Evolutionary conservation across 768 basidiomycete species (phyloP), one percentile per base, ranked within the genome.

Genomic region (Amanita brunnescens): DNA sequence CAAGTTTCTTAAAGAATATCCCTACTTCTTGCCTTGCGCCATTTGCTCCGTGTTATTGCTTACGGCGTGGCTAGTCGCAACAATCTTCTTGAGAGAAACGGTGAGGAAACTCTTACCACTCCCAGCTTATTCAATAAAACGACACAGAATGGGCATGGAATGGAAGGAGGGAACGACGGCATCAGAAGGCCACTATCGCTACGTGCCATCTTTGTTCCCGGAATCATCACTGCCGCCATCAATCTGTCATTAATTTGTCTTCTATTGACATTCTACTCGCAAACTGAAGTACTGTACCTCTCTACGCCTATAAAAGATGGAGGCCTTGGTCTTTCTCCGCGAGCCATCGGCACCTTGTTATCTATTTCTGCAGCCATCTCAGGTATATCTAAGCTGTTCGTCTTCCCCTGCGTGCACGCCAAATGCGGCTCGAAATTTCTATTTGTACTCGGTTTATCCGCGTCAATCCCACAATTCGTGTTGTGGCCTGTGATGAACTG

Each of bases 251-350:
- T 14, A 16, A 35, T n/a, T 14, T n/a, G 16, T 13, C 58, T 85
- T 80, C 51, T 79, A 12, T 81, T 85, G 52, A 78, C 84, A 35
- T 62, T 77, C 1, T 72, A 77, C 54, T 86, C 16, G 83, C 85
- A 63, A 72, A 76, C 52, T 75, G 82, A n/a, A n/a, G n/a, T n/a
- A n/a, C n/a, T n/a, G n/a, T n/a, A n/a, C n/a, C n/a, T n/a, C n/a
- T n/a, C n/a, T n/a, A n/a, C n/a, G n/a, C n/a, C n/a, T n/a, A n/a
- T n/a, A n/a, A n/a, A n/a, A n/a, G n/a, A n/a, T n/a, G n/a, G n/a
- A n/a, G n/a, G n/a, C n/a, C n/a, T n/a, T n/a, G n/a, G n/a, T n/a
- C n/a, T n/a, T n/a, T n/a, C 10, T 85, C 81, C 39, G 9, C 39
- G 85, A 2, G 65, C 74, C 6, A 87, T 86, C 34, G 85, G 85